Evolutionary conservation across 2,329 filamentous ascomycete species (phyloP).

Genomic region (Raffaelea arxii): DNA sequence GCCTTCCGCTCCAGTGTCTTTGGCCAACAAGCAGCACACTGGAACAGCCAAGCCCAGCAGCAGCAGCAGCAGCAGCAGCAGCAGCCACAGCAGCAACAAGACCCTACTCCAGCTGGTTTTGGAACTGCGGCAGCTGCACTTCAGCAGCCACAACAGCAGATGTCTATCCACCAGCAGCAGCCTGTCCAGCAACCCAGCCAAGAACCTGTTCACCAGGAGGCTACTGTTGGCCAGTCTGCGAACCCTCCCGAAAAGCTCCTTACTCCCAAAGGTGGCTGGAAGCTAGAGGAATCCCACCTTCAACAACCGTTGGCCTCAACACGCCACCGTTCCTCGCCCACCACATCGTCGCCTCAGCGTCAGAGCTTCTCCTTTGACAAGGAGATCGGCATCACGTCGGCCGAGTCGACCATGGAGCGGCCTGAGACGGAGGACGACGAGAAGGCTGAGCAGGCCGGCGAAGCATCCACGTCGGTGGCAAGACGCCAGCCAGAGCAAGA

Average conservation of each 20-base stretch:
- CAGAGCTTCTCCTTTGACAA: conserved; percentile 37
- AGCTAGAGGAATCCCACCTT: conserved; percentile 44
- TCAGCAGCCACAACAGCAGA: no score
- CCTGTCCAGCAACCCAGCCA: no score
- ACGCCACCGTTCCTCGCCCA: conserved; percentile 23
- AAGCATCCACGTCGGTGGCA: no score
- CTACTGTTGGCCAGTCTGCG: not conserved
- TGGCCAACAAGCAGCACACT: not conserved
- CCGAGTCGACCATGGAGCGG: not conserved
- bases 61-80: conserved; percentile 6
- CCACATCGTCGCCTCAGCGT: conserved; percentile 14
- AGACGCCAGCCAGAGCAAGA: no score
- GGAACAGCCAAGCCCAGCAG: no score
- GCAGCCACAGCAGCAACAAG: conserved; percentile 1
- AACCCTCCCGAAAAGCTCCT: conserved; percentile 31
- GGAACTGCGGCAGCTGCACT: no score
- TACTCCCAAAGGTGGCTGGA: conserved; percentile 41
- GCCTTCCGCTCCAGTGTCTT: no score
- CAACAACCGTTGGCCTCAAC: conserved; percentile 34
- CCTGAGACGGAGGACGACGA: conserved; percentile 3
- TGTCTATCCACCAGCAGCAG: no score
- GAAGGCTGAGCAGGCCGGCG: not conserved
- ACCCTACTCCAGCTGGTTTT: no score
- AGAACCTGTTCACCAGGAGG: not conserved
- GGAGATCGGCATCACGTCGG: conserved; percentile 31